Evolutionary conservation across 768 basidiomycete genomes (phyloP).

Genomic region (Scleroderma bovista): DNA sequence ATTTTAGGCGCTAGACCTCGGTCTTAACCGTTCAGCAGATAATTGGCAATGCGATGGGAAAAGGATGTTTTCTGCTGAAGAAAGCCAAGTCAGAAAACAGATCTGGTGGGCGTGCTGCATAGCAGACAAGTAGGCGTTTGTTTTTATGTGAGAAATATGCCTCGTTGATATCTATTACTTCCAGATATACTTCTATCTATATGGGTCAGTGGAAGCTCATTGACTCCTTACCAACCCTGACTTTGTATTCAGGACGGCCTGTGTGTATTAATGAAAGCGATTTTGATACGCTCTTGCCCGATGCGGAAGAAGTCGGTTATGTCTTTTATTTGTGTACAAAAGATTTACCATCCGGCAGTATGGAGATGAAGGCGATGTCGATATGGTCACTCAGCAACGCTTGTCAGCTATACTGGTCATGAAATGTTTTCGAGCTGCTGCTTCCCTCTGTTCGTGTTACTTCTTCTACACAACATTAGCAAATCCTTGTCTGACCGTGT

Average conservation of each 20-base stretch:
- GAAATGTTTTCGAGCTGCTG: constrained; percentile 50
- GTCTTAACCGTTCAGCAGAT: constrained; percentile 72
- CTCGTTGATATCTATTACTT: constrained; percentile 2
- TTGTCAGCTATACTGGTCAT: constrained; percentile 38
- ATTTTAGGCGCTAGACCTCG: constrained; percentile 68
- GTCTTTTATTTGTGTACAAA: background rate
- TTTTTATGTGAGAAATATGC: background rate
- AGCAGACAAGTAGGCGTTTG: constrained; percentile 53
- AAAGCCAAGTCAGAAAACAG: constrained; percentile 66
- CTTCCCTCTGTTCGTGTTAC: constrained; percentile 49
- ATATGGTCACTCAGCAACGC: constrained; percentile 37
- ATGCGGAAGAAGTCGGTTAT: constrained; percentile 43
- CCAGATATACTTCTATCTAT: constrained; percentile 66
- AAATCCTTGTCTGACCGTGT: background rate
- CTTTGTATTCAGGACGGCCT: constrained; percentile 48
- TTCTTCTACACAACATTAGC: constrained; percentile 1
- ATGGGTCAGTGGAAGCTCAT: constrained; percentile 44
- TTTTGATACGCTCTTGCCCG: constrained; percentile 62
- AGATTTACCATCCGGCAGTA: constrained; percentile 34
- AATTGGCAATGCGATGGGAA: constrained; percentile 64
- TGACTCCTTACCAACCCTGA: background rate
- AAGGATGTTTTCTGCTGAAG: constrained; percentile 56
- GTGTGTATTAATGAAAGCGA: constrained; percentile 62
- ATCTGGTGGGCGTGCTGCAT: constrained; percentile 78
- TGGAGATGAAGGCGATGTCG: constrained; percentile 43